Percentiles rank a stretch among this genome's conserved stretches.
These are phyloP conservation scores for Maudiozyma bulderi DNA, from an alignment of 805 yeast species.

Conservation along the genomic window DNA sequence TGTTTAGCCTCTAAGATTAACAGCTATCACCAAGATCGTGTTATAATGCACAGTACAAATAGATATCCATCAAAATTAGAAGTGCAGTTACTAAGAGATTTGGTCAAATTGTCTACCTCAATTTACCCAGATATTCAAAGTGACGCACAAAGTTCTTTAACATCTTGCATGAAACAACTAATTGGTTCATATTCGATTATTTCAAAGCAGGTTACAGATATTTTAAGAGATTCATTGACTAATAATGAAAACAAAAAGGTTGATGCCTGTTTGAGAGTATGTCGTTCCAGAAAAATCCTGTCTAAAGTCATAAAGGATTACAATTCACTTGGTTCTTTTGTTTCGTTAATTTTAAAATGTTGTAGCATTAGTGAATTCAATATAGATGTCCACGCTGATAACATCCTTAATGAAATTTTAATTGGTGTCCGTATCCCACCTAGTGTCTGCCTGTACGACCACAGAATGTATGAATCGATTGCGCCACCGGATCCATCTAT, in stretches of 20 bases:
- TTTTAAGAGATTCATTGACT: slow-evolving; percentile 41
- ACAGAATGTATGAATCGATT: slow-evolving; percentile 32
- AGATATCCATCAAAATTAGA: slow-evolving; percentile 63
- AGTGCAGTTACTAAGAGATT: slow-evolving; percentile 49
- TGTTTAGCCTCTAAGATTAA: slow-evolving; percentile 67
- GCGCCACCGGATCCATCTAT: slow-evolving; percentile 54
- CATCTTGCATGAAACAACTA: slow-evolving; percentile 60
- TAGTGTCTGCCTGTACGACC: slow-evolving; percentile 44
- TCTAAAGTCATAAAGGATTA: slow-evolving; percentile 50
- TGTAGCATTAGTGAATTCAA: slow-evolving; percentile 46
- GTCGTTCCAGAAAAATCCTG: slow-evolving; percentile 49
- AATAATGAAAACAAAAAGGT: slow-evolving; percentile 43
- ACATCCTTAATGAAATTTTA: slow-evolving; percentile 37
- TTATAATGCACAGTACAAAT: slow-evolving; percentile 60
- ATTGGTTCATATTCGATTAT: slow-evolving; percentile 55
- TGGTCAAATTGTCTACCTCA: slow-evolving; percentile 56
- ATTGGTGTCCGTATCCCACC: slow-evolving; percentile 40
- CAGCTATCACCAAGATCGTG: slow-evolving; percentile 65
- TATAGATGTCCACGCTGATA: slow-evolving; percentile 46
- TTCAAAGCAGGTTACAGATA: slow-evolving; percentile 33
- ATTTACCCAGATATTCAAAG: slow-evolving; percentile 59
- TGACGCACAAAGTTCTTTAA: slow-evolving; percentile 59
- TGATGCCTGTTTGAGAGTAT: slow-evolving; percentile 53
- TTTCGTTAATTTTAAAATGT: slow-evolving; percentile 44
- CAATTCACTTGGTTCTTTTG: slow-evolving; percentile 38